Evolutionary conservation across 768 basidiomycete species (phyloP).

Genomic region (Termitomyces sp.): DNA sequence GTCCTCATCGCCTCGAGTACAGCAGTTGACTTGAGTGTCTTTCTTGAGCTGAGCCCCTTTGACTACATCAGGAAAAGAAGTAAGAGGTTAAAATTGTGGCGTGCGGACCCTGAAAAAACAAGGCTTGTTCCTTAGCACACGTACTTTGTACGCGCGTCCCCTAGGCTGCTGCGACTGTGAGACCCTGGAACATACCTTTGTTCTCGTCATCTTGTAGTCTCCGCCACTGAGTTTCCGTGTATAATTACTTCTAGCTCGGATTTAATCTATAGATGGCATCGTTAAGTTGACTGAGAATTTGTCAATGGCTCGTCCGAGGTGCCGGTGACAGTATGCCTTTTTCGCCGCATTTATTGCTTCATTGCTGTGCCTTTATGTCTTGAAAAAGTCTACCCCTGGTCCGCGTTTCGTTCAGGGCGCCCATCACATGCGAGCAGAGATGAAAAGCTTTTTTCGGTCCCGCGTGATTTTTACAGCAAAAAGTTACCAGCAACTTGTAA

Average conservation of each 20-base stretch:
- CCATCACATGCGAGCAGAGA: not conserved
- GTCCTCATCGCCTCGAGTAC: too few relatives aligned
- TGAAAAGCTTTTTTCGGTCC: too few relatives aligned
- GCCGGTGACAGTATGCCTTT: not conserved
- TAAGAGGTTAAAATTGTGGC: too few relatives aligned
- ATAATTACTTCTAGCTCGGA: not conserved
- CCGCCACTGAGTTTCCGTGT: not conserved
- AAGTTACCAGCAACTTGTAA: not conserved
- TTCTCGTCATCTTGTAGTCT: not conserved
- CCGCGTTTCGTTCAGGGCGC: not conserved
- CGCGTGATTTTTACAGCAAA: too few relatives aligned
- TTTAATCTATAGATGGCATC: not conserved
- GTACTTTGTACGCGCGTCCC: too few relatives aligned
- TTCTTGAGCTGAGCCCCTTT: too few relatives aligned
- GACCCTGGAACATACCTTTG: too few relatives aligned
- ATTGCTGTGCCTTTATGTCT: not conserved
- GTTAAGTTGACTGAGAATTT: not conserved
- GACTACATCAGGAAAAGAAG: too few relatives aligned
- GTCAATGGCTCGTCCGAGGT: not conserved
- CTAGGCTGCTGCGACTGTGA: not conserved
- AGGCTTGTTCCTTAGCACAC: too few relatives aligned
- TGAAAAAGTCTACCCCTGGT: not conserved
- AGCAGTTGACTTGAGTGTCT: too few relatives aligned
- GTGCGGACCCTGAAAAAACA: too few relatives aligned
- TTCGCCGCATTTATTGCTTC: not conserved